Evolutionary conservation across 23 red algal species (phyloP), one percentile per base, ranked within the genome.

Genomic region (Agarophyton chilense): DNA sequence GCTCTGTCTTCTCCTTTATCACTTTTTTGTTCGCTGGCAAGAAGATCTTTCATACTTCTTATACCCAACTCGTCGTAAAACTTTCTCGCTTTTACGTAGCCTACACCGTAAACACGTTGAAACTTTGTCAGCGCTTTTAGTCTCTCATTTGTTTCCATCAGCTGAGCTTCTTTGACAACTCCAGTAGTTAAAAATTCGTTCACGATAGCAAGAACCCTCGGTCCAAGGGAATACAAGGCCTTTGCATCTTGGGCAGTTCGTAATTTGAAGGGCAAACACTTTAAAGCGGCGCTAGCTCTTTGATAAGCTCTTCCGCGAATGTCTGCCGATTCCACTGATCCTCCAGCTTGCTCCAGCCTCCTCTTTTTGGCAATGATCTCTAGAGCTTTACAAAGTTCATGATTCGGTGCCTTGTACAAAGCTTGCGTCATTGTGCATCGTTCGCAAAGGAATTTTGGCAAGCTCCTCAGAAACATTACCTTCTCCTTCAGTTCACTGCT

Each of bases 321-420:
- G n/a, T 89, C 85, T 22, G 82, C 82, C 29, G 60, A 18, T 21
- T 44, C 50, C 28, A 19, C 31, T 19, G 60, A 71, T 25, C 82
- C 82, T 4, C 85, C 85, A 52, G 53, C 85, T 26, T 89, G 85
- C 39, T 89, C 85, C 19, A 89, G 85, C 22, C 67, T 78, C 28
- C 85, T 68, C 31, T 89, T 89, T 32, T 79, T 56, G 2, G 51
- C 85, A n/a, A 89, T 62, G 39, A 52, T 52, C 40, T 79, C 53
- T 46, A 89, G 31, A 1, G 78, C 28, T 34, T 65, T 45, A 66
- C 67, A 89, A n/a, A 89, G 25, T 63, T 89, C 31, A 50, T 78
- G 12, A 66, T 89, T 89, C 28, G 85, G 85, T 16, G 85, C 19
- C 25, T 66, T 49, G 39, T 66, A 78, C 40, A 89, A 53, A 9